Base-by-base conservation (phyloP, 2,329 filamentous ascomycete genomes). In the Colletotrichum sublineola region DNA sequence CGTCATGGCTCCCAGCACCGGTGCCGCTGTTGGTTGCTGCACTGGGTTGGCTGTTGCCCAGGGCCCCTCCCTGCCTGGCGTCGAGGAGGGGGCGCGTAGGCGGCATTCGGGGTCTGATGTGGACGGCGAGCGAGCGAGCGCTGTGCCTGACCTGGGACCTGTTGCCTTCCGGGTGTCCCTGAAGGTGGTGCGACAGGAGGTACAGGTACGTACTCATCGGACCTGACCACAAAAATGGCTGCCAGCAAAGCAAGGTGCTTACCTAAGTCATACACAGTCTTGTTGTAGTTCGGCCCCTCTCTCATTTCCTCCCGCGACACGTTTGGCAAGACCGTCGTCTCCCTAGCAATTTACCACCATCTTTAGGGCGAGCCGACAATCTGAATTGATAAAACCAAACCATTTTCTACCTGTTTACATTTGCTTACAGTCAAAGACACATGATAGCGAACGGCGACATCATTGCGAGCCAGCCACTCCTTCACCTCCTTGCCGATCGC, bases 21-120 rank as follows among this genome's bases (percentile, higher is more conserved):
- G 40, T 38, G 62, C 50, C 62, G 61, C 65, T 65, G 66, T 73
- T 73, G 70, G 70, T 70, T 70, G 65, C 69, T 68, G 67, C 24
- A 58, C 67, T 31, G 31, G 29, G 42, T 46, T 61, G 57, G 44
- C 33, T 58, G 58, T 72, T 70, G 55, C 55, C 53, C 70, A 70
- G 66, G 69, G 60, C 18, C 42, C 15, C 42, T 44, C 66, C 66
- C 48, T 65, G 60, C 58, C 53, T 69, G 36, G 53, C 60, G 40
- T 69, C 33, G 48, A 68, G 44, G 60, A 56, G 69, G 69, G 69
- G 69, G 60, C 66, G 69, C 55, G 18, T 24, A 12, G 65, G 69
- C 65, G 69, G 65, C 60, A 50, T 56, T 72, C 69, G 69, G 69
- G 66, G 69, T 68, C 64, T 68, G 62, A 48, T 53, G 48, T 53